Evolutionary conservation across 2,329 filamentous ascomycete species (phyloP).

Genomic region (Cercospora sp.): DNA sequence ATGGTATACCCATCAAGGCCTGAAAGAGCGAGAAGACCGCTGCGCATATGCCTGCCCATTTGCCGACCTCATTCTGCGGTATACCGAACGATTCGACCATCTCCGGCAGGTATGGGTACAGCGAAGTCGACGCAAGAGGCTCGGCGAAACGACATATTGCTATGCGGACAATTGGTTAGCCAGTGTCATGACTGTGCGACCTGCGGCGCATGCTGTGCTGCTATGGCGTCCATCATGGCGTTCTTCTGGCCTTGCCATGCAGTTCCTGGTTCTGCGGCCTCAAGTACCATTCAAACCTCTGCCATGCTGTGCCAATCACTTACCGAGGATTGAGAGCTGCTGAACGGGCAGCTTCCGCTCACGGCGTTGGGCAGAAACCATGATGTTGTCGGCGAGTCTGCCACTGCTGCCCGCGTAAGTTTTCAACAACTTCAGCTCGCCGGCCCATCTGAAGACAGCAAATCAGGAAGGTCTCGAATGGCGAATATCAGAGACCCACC

Average conservation of each 20-base stretch:
- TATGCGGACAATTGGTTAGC: conserved; percentile 42
- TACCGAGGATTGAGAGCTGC: conserved; percentile 77
- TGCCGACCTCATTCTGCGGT: conserved; percentile 68
- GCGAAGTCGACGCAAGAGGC: conserved; percentile 86
- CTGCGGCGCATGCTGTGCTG: not conserved
- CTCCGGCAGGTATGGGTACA: conserved; percentile 89
- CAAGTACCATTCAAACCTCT: not conserved
- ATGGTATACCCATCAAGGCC: conserved; percentile 80
- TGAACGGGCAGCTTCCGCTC: conserved; percentile 66
- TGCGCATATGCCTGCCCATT: conserved; percentile 84
- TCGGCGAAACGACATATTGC: conserved; percentile 91
- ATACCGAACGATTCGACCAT: conserved; percentile 82
- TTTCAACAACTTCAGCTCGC: not conserved
- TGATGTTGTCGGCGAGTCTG: conserved; percentile 8
- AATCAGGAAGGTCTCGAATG: not conserved
- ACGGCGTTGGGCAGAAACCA: conserved; percentile 24
- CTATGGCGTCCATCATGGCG: not conserved
- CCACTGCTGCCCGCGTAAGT: not conserved
- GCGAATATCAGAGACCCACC: not conserved
- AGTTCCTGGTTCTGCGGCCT: not conserved
- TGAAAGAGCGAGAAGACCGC: conserved; percentile 82
- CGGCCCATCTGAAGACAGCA: conserved; percentile 1
- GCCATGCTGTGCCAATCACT: conserved; percentile 5
- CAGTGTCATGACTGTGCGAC: not conserved
- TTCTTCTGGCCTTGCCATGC: not conserved